Evolutionary conservation across 176 grass and related monocot genomes (phyloP).

Genomic region (Ananas comosus): DNA sequence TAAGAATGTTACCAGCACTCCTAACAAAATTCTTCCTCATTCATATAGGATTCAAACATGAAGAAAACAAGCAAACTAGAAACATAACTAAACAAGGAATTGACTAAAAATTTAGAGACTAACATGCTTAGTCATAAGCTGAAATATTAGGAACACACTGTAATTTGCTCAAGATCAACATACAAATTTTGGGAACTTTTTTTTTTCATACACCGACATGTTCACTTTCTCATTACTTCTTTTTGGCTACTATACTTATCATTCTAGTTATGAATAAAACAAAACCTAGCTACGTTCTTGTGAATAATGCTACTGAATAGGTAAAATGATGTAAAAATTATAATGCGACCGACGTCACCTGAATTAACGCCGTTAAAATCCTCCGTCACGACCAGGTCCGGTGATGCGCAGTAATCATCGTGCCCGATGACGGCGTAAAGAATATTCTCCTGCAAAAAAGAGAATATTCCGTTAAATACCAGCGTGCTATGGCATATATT

Average conservation of each 20-base stretch:
- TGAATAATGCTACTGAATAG: no score
- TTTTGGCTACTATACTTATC: background rate
- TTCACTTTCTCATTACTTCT: background rate
- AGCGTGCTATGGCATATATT: background rate
- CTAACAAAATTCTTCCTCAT: no score
- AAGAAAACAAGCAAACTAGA: no score
- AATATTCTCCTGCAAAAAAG: conserved; percentile 50
- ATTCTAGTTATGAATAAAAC: background rate
- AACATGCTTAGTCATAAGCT: no score
- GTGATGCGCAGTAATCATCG: conserved; percentile 34
- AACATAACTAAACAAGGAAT: no score
- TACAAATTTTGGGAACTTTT: no score
- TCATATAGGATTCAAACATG: no score
- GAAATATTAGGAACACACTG: no score
- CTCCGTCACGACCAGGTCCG: conserved; percentile 64
- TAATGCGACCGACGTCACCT: conserved; percentile 22
- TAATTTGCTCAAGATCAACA: no score
- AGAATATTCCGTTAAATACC: background rate
- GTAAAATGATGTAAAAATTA: background rate
- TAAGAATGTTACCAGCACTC: no score
- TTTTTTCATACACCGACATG: background rate
- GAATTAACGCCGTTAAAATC: conserved; percentile 77
- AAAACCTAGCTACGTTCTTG: no score
- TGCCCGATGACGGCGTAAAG: conserved; percentile 32
- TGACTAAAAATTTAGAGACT: no score